phyloP scores from a whole-genome alignment of 139 green algal genomes.

The Tetradesmus obliquus region DNA sequence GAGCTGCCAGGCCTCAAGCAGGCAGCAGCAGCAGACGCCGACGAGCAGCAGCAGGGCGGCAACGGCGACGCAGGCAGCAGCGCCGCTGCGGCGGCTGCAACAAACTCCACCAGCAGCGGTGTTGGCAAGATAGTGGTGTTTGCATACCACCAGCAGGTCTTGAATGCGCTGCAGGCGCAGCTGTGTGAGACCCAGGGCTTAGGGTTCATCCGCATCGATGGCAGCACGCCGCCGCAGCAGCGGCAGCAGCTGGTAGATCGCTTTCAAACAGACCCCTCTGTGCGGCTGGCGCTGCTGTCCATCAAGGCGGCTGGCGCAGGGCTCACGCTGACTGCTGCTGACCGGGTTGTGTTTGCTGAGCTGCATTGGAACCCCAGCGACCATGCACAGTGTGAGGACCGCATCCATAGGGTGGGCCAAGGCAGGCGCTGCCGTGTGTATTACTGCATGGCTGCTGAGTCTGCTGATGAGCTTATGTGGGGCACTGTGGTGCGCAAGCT shows the following conservation, averaged over 20 bases:
- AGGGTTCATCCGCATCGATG: constrained; percentile 69
- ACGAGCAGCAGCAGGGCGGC: not conserved
- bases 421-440: constrained; percentile 68
- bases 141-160: constrained; percentile 68
- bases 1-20: constrained; percentile 51
- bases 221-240: not conserved
- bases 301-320: constrained; percentile 44
- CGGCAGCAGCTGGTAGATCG: constrained; percentile 26
- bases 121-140: constrained; percentile 74
- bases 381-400: constrained; percentile 64
- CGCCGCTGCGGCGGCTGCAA: not conserved
- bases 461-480: constrained; percentile 61
- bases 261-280: constrained; percentile 55
- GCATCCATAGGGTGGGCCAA: constrained; percentile 71
- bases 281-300: constrained; percentile 46
- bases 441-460: constrained; percentile 68
- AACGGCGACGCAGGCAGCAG: not conserved
- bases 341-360: constrained; percentile 32
- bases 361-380: constrained; percentile 37
- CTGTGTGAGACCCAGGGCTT: constrained; percentile 13
- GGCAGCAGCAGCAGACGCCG: constrained; percentile 3
- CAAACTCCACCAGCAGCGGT: not conserved
- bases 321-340: constrained; percentile 29
- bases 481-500: constrained; percentile 52
- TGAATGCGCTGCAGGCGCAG: constrained; percentile 49